Percentiles rank a stretch among this genome's conserved stretches.
Conservation (phyloP, 495 filamentous ascomycete species). For the Lasiosphaeria miniovina region DNA sequence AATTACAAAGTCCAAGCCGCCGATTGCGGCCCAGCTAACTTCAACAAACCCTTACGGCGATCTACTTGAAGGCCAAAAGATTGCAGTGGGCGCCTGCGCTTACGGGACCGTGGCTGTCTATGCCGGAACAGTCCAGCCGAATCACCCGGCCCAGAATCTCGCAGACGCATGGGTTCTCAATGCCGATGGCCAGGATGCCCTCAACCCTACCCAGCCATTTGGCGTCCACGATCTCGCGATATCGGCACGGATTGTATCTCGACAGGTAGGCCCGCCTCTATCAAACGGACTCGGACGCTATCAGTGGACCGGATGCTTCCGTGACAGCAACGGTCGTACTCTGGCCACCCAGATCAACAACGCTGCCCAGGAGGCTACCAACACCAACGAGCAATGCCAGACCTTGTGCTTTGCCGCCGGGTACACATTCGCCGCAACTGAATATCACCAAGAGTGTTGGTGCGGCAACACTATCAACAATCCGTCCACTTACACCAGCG, state of each 20-base stretch:
- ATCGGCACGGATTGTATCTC: constrained; percentile 35
- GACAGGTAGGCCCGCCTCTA: constrained; percentile 37
- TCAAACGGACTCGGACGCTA: constrained; percentile 33
- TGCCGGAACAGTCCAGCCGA: constrained; percentile 46
- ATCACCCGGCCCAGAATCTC: constrained; percentile 39
- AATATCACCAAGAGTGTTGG: constrained; percentile 53
- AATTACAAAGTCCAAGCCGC: constrained; percentile 52
- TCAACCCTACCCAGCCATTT: constrained; percentile 25
- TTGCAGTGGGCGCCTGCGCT: constrained; percentile 38
- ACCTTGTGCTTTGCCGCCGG: constrained; percentile 32
- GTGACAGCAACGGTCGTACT: constrained; percentile 40
- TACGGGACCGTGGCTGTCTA: constrained; percentile 44
- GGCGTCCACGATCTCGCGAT: constrained; percentile 34
- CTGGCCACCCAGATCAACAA: constrained; percentile 35
- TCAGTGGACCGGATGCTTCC: constrained; percentile 41
- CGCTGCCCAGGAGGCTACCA: constrained; percentile 27
- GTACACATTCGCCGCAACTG: constrained; percentile 47
- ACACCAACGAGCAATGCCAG: constrained; percentile 38
- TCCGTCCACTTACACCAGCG: constrained; percentile 17
- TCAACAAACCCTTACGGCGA: constrained; percentile 40
- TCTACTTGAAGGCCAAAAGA: constrained; percentile 47
- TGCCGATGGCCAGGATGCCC: constrained; percentile 41
- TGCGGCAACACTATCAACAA: constrained; percentile 33
- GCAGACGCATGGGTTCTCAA: constrained; percentile 45
- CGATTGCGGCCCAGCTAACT: constrained; percentile 36